These are phyloP conservation scores for Echites panduratus DNA, from an alignment of 257 asterid species.

Conservation along the genomic window DNA sequence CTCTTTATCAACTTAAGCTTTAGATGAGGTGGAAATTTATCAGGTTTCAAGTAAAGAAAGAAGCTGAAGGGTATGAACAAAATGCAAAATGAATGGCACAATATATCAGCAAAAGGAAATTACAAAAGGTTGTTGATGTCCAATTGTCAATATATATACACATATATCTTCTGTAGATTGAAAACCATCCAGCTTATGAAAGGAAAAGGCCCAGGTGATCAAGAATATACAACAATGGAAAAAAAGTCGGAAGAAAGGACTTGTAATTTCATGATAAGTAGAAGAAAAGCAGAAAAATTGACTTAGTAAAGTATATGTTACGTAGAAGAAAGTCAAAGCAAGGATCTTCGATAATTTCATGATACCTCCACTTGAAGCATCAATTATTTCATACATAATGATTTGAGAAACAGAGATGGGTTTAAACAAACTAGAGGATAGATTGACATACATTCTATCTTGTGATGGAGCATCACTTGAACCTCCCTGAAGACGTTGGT, in stretches of 20 bases:
- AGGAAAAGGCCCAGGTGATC: not conserved
- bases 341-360: not conserved
- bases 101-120: not conserved
- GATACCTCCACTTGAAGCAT: not conserved
- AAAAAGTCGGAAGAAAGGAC: not conserved
- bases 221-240: not conserved
- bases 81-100: not conserved
- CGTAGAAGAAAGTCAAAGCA: not conserved
- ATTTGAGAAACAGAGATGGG: not conserved
- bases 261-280: too few relatives aligned
- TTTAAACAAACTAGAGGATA: constrained; percentile 1
- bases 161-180: not conserved
- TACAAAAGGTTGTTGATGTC: not conserved
- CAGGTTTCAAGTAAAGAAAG: not conserved
- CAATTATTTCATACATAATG: not conserved
- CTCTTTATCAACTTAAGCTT: too few relatives aligned
- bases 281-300: not conserved
- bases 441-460: constrained; percentile 47
- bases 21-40: too few relatives aligned
- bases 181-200: not conserved
- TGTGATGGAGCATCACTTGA: constrained; percentile 23
- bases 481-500: constrained; percentile 30
- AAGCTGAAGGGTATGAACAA: not conserved
- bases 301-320: not conserved
- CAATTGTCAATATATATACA: not conserved